Conservation (phyloP, 148 eudicot genomes). For the Cornus controversa region DNA sequence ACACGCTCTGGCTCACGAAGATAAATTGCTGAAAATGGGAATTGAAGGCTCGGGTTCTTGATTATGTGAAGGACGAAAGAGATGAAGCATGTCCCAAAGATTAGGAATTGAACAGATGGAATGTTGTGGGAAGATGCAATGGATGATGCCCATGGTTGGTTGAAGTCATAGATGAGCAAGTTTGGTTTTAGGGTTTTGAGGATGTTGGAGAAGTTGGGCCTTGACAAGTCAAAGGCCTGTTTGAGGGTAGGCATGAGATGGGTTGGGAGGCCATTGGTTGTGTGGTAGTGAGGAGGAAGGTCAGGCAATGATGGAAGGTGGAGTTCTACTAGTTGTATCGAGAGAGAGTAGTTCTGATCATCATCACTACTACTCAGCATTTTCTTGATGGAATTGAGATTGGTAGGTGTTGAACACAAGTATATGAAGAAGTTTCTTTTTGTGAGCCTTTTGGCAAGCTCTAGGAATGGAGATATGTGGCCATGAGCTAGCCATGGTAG, state of each 20-base stretch:
- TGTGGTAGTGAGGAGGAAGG: constrained; percentile 17
- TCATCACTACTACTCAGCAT: background rate
- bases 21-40: constrained; percentile 1
- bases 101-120: constrained; percentile 7
- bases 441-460: constrained; percentile 10
- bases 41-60: background rate
- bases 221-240: background rate
- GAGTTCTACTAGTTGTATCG: constrained; percentile 17
- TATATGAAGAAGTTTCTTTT: background rate
- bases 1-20: background rate
- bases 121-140: background rate
- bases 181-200: constrained; percentile 10
- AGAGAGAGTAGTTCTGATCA: too few relatives aligned
- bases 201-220: background rate
- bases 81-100: background rate
- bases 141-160: background rate
- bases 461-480: constrained; percentile 18
- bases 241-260: constrained; percentile 13
- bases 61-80: background rate
- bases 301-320: constrained; percentile 9
- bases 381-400: constrained; percentile 10
- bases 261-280: constrained; percentile 19
- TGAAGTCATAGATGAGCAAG: constrained; percentile 2
- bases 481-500: constrained; percentile 15
- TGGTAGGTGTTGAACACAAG: background rate